Base-by-base conservation (phyloP, 208 protist species). In the Balamuthia mandrillaris region DNA sequence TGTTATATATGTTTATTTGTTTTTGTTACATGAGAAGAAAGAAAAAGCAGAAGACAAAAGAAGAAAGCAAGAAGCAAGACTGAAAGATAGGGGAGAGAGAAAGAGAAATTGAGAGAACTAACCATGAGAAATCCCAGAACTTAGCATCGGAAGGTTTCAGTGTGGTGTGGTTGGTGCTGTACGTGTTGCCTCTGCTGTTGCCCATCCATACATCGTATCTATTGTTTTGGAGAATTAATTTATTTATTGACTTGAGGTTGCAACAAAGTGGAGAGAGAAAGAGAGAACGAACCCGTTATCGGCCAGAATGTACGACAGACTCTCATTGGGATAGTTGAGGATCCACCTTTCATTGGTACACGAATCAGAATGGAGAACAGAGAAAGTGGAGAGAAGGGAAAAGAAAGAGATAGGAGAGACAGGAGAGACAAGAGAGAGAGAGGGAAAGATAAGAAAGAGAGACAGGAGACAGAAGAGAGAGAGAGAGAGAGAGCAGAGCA, bases 131-230 rank as follows among this genome's bases (percentile, higher is more conserved):
- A 27, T 81, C 31, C 85, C 88, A 91, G 56, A 90, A 91, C 21
- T 41, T 31, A 44, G 18, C n/a, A 18, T 56, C 63, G 2, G 35
- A 37, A 4, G 60, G n/a, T 21, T 33, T 68, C 1, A 89, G 27
- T 21, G 18, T 63, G 4, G 77, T 82, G 39, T 90, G 87, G 45
- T 60, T 56, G 3, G 68, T 91, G 45, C 63, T 84, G 51, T 90
- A 91, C 27, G 47, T 63, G 78, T 91, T 91, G 5, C 88, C 87
- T 21, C 87, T 16, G 16, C 86, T 89, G 61, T 91, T 91, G 12
- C 86, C 87, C 58, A 91, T 72, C 83, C 88, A 91, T 0, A 91
- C 88, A 56, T 91, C 88, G n/a, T 86, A 91, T 10, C 88, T 86
- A 14, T 12, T 18, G 41, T 89, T 84, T 24, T 84, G 66, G 12